Base-by-base conservation (phyloP, 2,329 filamentous ascomycete species). In the Chaetomium sp. region DNA sequence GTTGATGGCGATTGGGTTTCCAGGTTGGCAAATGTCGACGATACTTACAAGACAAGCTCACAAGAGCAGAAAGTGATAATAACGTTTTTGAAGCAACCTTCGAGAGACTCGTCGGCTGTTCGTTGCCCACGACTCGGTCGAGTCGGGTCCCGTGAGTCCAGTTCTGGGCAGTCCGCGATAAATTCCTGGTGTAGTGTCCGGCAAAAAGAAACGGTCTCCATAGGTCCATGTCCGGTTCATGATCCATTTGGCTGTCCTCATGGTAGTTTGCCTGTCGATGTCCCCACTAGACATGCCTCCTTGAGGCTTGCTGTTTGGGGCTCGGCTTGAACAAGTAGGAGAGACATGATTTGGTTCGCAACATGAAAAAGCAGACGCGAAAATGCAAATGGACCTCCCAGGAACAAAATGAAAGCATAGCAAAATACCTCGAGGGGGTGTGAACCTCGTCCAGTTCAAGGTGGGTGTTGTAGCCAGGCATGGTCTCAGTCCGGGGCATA, bases 361-460 rank as follows among this genome's bases (percentile, higher is more conserved):
- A 71, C 60, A 58, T 34, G 34, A 36, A 55, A 54, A 65, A 42
- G 49, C 59, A 62, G 59, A 52, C 37, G 33, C 53, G 52, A 67
- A 71, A 67, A 70, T 54, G 64, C 70, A 66, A 74, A 64, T 68
- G 67, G 70, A 67, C 67, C 71, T 70, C 73, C 75, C 71, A 71
- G 73, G 68, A 74, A 75, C 70, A 70, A 74, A 51, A 76, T 76
- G 76, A 75, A 77, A 80, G 74, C 62, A 66, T 63, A 56, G 68
- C 69, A 74, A 73, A 72, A 74, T 84, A 84, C 80, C 80, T 84
- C 74, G 78, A 75, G 68, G 81, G 76, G 67, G 78, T 79, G 68
- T 80, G 76, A 71, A 80, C 78, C 72, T 82, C 79, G 70, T 81
- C 78, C 72, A 81, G 76, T 68, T 81, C 78, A 71, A 76, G 68